Evolutionary conservation across 1,139 yeast genomes (phyloP).

Genomic region (Lodderomyces oxycetoniae): DNA sequence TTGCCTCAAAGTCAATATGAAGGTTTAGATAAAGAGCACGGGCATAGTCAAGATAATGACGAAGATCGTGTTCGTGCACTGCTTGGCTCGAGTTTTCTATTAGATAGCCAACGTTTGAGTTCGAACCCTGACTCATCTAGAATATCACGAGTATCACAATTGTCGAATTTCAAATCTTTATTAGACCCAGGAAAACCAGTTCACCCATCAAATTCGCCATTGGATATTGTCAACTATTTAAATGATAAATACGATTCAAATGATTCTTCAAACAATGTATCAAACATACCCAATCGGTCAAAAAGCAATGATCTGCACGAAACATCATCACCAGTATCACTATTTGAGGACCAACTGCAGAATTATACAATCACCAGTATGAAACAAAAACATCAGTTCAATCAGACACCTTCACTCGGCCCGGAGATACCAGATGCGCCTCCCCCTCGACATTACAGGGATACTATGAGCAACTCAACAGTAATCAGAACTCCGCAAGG

Average conservation of each 20-base stretch:
- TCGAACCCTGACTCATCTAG: conserved; percentile 8
- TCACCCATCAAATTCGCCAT: conserved; percentile 4
- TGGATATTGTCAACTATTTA: conserved; percentile 13
- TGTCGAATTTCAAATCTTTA: conserved; percentile 19
- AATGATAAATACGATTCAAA: conserved; percentile 15
- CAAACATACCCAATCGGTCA: neutral
- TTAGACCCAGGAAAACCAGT: conserved; percentile 45
- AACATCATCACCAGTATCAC: conserved; percentile 1
- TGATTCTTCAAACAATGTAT: conserved; percentile 8
- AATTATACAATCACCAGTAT: neutral
- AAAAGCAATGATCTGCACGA: conserved; percentile 18
- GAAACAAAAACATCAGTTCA: neutral
- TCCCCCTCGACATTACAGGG: conserved; percentile 1
- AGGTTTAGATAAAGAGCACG: no score
- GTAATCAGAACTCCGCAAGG: conserved; percentile 18
- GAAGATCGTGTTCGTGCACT: no score
- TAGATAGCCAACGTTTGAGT: conserved; percentile 5
- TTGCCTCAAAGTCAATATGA: no score
- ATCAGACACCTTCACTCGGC: conserved; percentile 7
- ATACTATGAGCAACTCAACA: conserved; percentile 11
- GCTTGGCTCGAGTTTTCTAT: neutral
- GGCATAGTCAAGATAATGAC: no score
- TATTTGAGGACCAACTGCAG: conserved; percentile 1
- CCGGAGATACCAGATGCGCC: conserved; percentile 2
- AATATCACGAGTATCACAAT: conserved; percentile 11